phyloP scores from a whole-genome alignment of 169 alveolate genomes.

The Eimeria falciformis region DNA sequence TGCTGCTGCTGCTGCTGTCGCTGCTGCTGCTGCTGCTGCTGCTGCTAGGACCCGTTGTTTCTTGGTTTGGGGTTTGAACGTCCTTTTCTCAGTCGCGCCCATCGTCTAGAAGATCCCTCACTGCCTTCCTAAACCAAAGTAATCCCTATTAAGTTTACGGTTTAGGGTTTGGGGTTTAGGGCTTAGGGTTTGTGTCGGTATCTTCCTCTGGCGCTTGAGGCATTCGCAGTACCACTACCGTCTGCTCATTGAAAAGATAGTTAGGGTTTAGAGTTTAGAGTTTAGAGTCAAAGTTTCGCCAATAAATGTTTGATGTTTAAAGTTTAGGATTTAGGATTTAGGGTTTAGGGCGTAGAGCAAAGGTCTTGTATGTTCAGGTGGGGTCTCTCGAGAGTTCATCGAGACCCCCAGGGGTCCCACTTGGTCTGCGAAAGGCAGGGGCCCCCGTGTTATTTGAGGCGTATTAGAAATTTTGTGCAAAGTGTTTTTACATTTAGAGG shows the following conservation, averaged over 20 bases:
- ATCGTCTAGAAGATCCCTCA: not conserved
- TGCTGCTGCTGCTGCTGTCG: not conserved
- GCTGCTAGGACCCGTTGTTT: not conserved
- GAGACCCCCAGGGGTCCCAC: not conserved
- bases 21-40: not conserved
- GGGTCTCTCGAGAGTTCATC: not conserved
- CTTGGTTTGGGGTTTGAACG: not conserved
- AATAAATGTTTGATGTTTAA: not conserved
- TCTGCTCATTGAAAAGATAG: too few relatives aligned
- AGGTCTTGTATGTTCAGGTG: not conserved
- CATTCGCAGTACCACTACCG: not conserved
- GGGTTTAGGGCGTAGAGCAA: not conserved
- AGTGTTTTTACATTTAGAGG: not conserved
- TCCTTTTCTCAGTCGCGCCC: not conserved
- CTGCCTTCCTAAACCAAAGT: not conserved
- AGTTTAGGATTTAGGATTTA: slow-evolving; percentile 6
- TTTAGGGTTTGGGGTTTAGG: too few relatives aligned
- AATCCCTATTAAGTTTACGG: too few relatives aligned
- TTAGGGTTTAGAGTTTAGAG: too few relatives aligned
- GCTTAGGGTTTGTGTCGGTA: too few relatives aligned
- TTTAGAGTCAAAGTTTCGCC: not conserved
- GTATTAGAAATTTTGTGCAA: too few relatives aligned
- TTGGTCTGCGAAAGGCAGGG: not conserved
- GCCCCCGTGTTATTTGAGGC: slow-evolving; percentile 28
- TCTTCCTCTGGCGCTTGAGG: not conserved